phyloP scores from a whole-genome alignment of 495 filamentous ascomycete species.

The Cercophora samala region DNA sequence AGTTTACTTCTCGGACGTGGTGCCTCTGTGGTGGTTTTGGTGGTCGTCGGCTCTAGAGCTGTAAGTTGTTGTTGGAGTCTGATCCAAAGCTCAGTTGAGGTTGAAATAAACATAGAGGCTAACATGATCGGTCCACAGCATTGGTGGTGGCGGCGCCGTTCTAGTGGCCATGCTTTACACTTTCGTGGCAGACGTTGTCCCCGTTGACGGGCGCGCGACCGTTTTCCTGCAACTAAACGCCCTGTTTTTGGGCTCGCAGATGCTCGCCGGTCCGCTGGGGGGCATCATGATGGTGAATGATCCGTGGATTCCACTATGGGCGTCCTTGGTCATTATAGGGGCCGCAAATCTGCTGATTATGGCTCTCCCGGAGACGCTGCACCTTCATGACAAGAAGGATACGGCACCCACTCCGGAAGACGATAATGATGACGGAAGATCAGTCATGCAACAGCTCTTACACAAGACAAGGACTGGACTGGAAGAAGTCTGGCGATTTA shows the following conservation, averaged over 20 bases:
- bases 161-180: slow-evolving; percentile 37
- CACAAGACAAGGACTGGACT: slow-evolving; percentile 18
- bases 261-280: slow-evolving; percentile 27
- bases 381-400: slow-evolving; percentile 21
- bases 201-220: slow-evolving; percentile 25
- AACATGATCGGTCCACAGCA: slow-evolving; percentile 14
- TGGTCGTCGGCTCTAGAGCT: slow-evolving; percentile 22
- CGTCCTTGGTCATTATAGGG: slow-evolving; percentile 17
- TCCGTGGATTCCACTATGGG: slow-evolving; percentile 27
- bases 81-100: background rate
- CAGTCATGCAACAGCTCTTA: slow-evolving; percentile 1
- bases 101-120: background rate
- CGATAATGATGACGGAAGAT: slow-evolving; percentile 4
- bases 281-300: slow-evolving; percentile 26
- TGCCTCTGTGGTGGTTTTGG: slow-evolving; percentile 33
- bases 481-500: slow-evolving; percentile 25
- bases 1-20: slow-evolving; percentile 30
- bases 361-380: slow-evolving; percentile 32
- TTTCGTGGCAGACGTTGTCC: slow-evolving; percentile 32
- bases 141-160: slow-evolving; percentile 31
- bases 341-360: slow-evolving; percentile 13
- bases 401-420: slow-evolving; percentile 8
- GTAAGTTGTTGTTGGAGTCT: slow-evolving; percentile 18
- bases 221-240: slow-evolving; percentile 33
- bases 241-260: slow-evolving; percentile 26